Percentiles rank a stretch among this genome's conserved stretches.
phyloP scores from a whole-genome alignment of 2,329 filamentous ascomycete genomes.

The Eutypa lata region DNA sequence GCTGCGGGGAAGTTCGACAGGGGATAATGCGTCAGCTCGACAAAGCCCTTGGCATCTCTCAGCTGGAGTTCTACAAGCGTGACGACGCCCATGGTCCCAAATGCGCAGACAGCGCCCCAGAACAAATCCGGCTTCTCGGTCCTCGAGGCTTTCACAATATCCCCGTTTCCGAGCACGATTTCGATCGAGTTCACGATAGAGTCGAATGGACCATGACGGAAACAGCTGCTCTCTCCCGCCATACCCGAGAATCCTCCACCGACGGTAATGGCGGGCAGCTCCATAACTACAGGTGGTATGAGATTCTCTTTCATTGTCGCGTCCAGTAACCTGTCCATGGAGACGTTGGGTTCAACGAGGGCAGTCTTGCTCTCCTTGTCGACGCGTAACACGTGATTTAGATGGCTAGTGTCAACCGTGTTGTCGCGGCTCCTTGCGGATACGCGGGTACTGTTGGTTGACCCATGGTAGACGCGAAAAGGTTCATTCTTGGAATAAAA shows the following conservation, averaged over 20 bases:
- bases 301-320: slow-evolving; percentile 54
- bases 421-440: slow-evolving; percentile 46
- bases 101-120: slow-evolving; percentile 60
- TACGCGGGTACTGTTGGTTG: slow-evolving; percentile 71
- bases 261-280: slow-evolving; percentile 70
- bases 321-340: slow-evolving; percentile 62
- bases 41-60: slow-evolving; percentile 50
- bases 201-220: slow-evolving; percentile 65
- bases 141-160: slow-evolving; percentile 52
- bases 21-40: slow-evolving; percentile 57
- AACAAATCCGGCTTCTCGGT: slow-evolving; percentile 58
- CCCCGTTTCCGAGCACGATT: slow-evolving; percentile 61
- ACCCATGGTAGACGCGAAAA: slow-evolving; percentile 75
- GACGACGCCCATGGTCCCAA: slow-evolving; percentile 65
- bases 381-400: slow-evolving; percentile 61
- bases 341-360: slow-evolving; percentile 67
- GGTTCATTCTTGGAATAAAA: slow-evolving; percentile 45
- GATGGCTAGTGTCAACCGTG: slow-evolving; percentile 63
- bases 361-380: slow-evolving; percentile 52
- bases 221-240: slow-evolving; percentile 66
- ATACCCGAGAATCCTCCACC: slow-evolving; percentile 67
- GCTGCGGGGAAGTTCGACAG: slow-evolving; percentile 36
- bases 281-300: slow-evolving; percentile 66
- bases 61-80: slow-evolving; percentile 62
- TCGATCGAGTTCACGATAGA: slow-evolving; percentile 59